Conservation (phyloP, 2,329 filamentous ascomycete species). For the Ophiostoma angusticollis region DNA sequence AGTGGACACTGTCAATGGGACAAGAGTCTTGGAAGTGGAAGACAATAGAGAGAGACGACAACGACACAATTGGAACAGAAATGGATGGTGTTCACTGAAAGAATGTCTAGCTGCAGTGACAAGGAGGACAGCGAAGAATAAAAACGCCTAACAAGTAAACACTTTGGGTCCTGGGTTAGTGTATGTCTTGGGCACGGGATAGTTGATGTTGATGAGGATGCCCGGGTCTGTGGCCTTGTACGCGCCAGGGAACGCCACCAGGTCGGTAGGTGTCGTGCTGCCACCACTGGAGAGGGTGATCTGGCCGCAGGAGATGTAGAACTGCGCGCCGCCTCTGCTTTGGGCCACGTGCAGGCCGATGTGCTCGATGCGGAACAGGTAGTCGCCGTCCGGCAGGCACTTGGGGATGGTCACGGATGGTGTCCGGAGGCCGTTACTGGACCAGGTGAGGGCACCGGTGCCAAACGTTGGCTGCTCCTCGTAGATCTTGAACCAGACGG, state of each 20-base stretch:
- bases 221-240: constrained; percentile 16
- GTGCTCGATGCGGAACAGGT: constrained; percentile 21
- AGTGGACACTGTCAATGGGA: not conserved
- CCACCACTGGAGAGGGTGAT: constrained; percentile 18
- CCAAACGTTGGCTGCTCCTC: constrained; percentile 19
- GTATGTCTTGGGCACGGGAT: constrained; percentile 16
- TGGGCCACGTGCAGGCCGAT: constrained; percentile 19
- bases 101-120: too few species aligned
- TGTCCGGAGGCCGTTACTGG: constrained; percentile 11
- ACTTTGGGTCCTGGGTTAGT: constrained; percentile 13
- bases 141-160: constrained; percentile 6
- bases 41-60: not conserved
- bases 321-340: constrained; percentile 17
- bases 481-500: constrained; percentile 28
- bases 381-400: constrained; percentile 20
- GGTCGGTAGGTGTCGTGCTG: constrained; percentile 9
- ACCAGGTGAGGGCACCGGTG: constrained; percentile 12
- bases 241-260: constrained; percentile 15
- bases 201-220: constrained; percentile 17
- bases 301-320: constrained; percentile 19
- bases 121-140: not conserved
- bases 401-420: constrained; percentile 18
- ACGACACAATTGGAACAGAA: not conserved
- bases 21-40: too few species aligned
- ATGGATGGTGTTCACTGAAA: too few species aligned